Base-by-base conservation (phyloP, 305 asterid genomes). In the Caryopteris hybrid region DNA sequence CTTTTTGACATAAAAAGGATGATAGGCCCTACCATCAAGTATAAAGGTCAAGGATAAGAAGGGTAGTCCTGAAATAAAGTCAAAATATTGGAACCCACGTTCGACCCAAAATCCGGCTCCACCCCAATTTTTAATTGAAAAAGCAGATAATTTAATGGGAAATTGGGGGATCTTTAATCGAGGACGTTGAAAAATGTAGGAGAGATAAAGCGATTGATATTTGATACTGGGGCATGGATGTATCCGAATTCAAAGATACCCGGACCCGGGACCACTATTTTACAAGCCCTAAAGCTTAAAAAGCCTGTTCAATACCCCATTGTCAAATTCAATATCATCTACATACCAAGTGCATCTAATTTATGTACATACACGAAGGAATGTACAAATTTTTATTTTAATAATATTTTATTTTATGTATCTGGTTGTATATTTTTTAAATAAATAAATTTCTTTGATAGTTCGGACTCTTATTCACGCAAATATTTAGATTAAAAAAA, bases 131-230 rank as follows among this genome's bases (percentile, higher is more conserved):
- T n/a, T n/a, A n/a, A 48, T n/a, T 20, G 16, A 36, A 69, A 70
- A 47, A 29, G 61, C 21, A 41, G 14, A 50, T 23, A 61, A n/a
- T 55, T 46, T 42, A 53, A 38, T 47, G 36, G 31, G 36, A 41
- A 68, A 69, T 41, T n/a, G 46, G 38, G n/a, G 3, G n/a, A 51
- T 29, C 76, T 39, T 57, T 48, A 58, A 74, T 77, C 76, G 80
- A 68, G 76, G 77, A 61, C 42, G 82, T 80, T 81, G 78, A 74
- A 81, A 75, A 81, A 75, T 21, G 64, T 17, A 6, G 56, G 6
- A 1, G 56, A 13, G 16, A 65, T 50, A 77, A 74, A 71, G 79
- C 29, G 52, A 58, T 13, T 10, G 46, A 64, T 39, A 14, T 13
- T n/a, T n/a, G n/a, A n/a, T n/a, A n/a, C n/a, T n/a, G n/a, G 20